Conservation (phyloP, 129 eudicot genomes). For the Centrapalus pauciflorus region DNA sequence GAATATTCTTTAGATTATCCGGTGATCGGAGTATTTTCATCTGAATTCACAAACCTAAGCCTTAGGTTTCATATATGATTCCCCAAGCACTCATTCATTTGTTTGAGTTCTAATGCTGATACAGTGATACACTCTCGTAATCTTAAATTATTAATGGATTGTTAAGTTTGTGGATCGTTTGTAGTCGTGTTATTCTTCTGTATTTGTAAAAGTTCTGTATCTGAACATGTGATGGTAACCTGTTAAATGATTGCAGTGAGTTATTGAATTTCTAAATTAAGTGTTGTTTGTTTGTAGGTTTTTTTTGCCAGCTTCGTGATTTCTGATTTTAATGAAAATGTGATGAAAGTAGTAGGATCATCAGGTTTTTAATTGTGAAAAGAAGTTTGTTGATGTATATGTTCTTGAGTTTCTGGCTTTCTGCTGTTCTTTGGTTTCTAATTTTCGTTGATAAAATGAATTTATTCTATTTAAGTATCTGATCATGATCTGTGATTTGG, state of each 20-base stretch:
- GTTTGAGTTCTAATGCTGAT: neutral
- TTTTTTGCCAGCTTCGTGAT: neutral
- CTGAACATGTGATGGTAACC: neutral
- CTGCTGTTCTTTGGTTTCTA: neutral
- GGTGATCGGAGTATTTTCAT: neutral
- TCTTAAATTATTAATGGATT: neutral
- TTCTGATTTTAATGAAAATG: neutral
- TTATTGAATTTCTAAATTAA: neutral
- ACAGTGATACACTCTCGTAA: neutral
- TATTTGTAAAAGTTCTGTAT: neutral
- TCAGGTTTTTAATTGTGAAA: neutral
- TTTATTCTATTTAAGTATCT: neutral
- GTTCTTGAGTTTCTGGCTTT: neutral
- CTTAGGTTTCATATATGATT: neutral
- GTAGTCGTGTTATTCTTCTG: neutral
- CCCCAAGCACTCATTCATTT: neutral
- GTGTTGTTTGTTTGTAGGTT: neutral
- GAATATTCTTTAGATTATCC: neutral
- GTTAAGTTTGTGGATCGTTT: neutral
- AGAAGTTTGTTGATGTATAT: neutral
- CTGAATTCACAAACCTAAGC: neutral
- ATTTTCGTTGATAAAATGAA: neutral
- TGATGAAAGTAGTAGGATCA: slow-evolving; percentile 1
- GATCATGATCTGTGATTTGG: slow-evolving; percentile 9
- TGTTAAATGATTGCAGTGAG: neutral